Evolutionary conservation across 2,329 filamentous ascomycete species (phyloP), one percentile per base, ranked within the genome.

Genomic region (Penicillium sp.): DNA sequence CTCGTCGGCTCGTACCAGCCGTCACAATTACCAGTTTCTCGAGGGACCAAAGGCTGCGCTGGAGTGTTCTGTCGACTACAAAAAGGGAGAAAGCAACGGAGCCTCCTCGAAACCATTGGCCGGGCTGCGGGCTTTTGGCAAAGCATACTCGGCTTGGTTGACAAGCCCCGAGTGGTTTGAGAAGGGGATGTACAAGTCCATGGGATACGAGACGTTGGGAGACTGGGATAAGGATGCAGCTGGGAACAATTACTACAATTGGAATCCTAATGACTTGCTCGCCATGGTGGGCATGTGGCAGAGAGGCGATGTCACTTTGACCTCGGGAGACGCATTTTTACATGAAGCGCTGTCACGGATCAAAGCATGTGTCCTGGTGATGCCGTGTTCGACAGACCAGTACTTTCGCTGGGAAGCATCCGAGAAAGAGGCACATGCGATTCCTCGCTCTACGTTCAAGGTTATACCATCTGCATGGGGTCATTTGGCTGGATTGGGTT

Each of bases 131-230:
- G 78, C 76, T 5, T 81, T 80, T 58, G 77, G 76, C 3, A 70
- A 75, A 39, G 76, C 77, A 0, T 81, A 80, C 58, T 77, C 74
- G 1, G 77, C 78, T 0, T 81, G 78, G 78, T 50, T 80, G 53
- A 78, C 77, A 0, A 79, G 77, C 52, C 65, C 75, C 0, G 70
- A 74, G 34, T 81, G 78, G 79, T 81, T 79, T 51, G 70, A 78
- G 5, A 55, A 77, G 51, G 65, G 72, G 29, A 53, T 72, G n/a
- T 81, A 76, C 62, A 66, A 70, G 50, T 63, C 65, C 5, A 43
- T 73, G 26, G 74, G 74, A 0, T 76, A 70, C 26, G 49, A 65
- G 10, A 72, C 68, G n/a, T 59, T 79, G 39, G 61, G 66, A n/a
- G 75, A 71, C 1, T 79, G 75, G 71, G 56, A 66, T 4, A 63